phyloP scores from a whole-genome alignment of 805 yeast genomes.

The Saturnispora silvae region DNA sequence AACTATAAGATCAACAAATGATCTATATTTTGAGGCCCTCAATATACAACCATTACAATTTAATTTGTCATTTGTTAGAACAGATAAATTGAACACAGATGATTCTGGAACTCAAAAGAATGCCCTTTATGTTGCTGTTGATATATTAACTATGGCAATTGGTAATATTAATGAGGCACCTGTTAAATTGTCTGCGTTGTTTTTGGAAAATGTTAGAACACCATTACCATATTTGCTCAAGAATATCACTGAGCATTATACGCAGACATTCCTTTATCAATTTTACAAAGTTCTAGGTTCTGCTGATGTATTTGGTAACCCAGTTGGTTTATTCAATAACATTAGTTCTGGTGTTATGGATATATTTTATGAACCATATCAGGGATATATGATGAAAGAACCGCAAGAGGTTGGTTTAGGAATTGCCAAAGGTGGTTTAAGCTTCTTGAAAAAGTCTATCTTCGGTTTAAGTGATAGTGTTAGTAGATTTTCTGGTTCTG shows the following conservation, averaged over 20 bases:
- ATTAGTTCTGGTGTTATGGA: conserved; percentile 93
- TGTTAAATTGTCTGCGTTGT: conserved; percentile 72
- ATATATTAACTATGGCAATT: conserved; percentile 89
- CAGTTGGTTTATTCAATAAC: conserved; percentile 91
- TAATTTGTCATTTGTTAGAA: conserved; percentile 82
- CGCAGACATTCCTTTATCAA: conserved; percentile 86
- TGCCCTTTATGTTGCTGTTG: conserved; percentile 64
- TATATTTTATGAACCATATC: conserved; percentile 93
- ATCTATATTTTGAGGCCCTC: conserved; percentile 83
- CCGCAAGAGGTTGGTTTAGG: conserved; percentile 96
- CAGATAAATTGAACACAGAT: conserved; percentile 59
- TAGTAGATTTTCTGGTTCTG: conserved; percentile 84
- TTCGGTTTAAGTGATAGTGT: conserved; percentile 92
- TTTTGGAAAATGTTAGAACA: conserved; percentile 81
- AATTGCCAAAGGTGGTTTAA: conserved; percentile 88
- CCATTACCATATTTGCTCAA: conserved; percentile 66
- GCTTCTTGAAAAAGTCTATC: conserved; percentile 88
- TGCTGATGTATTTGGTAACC: conserved; percentile 93
- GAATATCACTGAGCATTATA: conserved; percentile 73
- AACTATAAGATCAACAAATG: conserved; percentile 41
- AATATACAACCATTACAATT: conserved; percentile 87
- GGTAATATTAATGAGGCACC: conserved; percentile 98
- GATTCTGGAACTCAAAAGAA: conserved; percentile 47
- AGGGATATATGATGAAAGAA: conserved; percentile 88
- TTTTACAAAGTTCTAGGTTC: conserved; percentile 88